phyloP scores from a whole-genome alignment of 208 protist genomes.

The Angomonas deanei region DNA sequence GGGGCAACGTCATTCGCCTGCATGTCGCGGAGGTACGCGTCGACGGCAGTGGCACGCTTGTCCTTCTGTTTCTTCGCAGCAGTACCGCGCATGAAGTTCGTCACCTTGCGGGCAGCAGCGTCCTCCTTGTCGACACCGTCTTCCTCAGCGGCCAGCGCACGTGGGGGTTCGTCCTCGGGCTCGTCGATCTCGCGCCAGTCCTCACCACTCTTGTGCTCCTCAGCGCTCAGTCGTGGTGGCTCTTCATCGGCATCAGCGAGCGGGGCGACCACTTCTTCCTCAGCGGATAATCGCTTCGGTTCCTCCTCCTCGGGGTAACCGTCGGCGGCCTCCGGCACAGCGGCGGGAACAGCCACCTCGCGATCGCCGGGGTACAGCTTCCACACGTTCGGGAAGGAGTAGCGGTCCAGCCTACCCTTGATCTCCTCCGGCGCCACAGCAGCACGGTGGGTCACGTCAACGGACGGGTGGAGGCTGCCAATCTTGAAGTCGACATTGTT shows the following conservation, averaged over 20 bases:
- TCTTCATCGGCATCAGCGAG: too few relatives aligned
- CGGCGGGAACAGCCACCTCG: slow-evolving; percentile 18
- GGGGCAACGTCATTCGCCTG: slow-evolving; percentile 3
- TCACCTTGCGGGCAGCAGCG: background rate
- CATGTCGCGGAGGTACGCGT: background rate
- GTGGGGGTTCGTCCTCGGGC: background rate
- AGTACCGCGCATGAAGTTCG: background rate
- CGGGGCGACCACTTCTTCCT: too few relatives aligned
- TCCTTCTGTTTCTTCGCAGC: background rate
- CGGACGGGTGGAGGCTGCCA: slow-evolving; percentile 5
- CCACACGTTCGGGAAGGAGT: slow-evolving; percentile 48
- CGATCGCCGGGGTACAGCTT: slow-evolving; percentile 52
- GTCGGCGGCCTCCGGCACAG: background rate
- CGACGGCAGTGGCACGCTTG: background rate
- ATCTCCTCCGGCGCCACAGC: slow-evolving; percentile 66
- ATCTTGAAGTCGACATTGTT: slow-evolving; percentile 72
- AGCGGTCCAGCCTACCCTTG: slow-evolving; percentile 42
- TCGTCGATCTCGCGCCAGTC: background rate
- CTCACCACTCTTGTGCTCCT: too few relatives aligned
- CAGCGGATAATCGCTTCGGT: background rate
- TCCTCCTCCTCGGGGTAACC: background rate
- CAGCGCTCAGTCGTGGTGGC: too few relatives aligned
- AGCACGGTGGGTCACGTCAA: slow-evolving; percentile 69
- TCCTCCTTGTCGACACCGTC: background rate
- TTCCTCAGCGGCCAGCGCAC: background rate